Percentiles rank a stretch among this genome's conserved stretches.
These are phyloP conservation scores for Hemisphaericaspora subhashii DNA, from an alignment of 1,139 yeast genomes.

Conservation along the genomic window DNA sequence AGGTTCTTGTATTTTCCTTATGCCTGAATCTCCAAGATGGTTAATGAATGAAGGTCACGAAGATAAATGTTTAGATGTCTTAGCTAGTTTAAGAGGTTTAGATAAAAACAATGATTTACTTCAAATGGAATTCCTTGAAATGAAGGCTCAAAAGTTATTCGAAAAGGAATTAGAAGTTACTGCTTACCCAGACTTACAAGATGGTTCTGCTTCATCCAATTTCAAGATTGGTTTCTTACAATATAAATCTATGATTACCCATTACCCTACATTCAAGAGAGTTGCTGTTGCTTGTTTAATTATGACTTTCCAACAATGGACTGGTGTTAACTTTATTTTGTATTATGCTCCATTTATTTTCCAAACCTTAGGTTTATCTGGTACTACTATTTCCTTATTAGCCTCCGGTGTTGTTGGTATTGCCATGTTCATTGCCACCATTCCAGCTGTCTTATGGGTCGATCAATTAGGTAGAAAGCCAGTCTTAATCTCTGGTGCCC, in stretches of 20 bases:
- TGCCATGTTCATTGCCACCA: slow-evolving; percentile 27
- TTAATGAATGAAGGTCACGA: slow-evolving; percentile 19
- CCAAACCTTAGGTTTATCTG: slow-evolving; percentile 17
- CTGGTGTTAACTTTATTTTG: slow-evolving; percentile 72
- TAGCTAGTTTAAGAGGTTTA: slow-evolving; percentile 18
- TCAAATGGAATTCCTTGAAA: slow-evolving; percentile 21
- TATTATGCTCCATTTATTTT: slow-evolving; percentile 53
- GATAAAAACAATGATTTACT: slow-evolving; percentile 15
- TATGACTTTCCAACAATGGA: slow-evolving; percentile 68
- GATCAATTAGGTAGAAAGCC: slow-evolving; percentile 17
- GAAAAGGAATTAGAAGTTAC: slow-evolving; percentile 14
- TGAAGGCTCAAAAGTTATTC: slow-evolving; percentile 21
- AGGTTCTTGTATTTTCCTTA: slow-evolving; percentile 18
- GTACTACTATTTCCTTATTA: slow-evolving; percentile 21
- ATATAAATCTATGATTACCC: slow-evolving; percentile 17
- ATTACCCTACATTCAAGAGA: slow-evolving; percentile 29
- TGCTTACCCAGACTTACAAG: slow-evolving; percentile 15
- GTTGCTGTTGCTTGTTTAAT: slow-evolving; percentile 61
- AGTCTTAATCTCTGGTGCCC: slow-evolving; percentile 14
- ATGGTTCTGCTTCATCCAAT: slow-evolving; percentile 13
- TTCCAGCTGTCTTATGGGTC: slow-evolving; percentile 41
- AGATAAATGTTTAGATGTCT: slow-evolving; percentile 22
- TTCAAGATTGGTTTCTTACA: slow-evolving; percentile 14
- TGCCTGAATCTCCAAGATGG: slow-evolving; percentile 27
- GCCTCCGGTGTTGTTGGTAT: slow-evolving; percentile 58